Evolutionary conservation across 345 rosid species (phyloP).

Genomic region (Salix arbutifolia): DNA sequence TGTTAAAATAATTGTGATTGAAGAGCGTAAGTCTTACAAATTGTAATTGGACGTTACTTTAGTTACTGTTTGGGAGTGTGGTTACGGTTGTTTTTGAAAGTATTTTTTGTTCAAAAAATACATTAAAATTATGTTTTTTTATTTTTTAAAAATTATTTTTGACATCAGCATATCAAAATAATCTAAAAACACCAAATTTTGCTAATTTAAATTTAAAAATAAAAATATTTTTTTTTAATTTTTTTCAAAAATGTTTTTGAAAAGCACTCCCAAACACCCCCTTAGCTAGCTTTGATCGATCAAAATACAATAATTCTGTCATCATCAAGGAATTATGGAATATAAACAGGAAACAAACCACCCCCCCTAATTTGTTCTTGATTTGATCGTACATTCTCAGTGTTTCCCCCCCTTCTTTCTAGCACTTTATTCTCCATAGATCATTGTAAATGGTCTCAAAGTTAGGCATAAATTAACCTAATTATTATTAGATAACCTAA

Average conservation of each 20-base stretch:
- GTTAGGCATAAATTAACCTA: conserved; percentile 31
- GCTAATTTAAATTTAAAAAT: too few relatives aligned
- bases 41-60: not conserved
- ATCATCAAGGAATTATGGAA: conserved; percentile 13
- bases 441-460: conserved; percentile 31
- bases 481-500: conserved; percentile 4
- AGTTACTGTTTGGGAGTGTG: too few relatives aligned
- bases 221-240: too few relatives aligned
- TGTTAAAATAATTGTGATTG: not conserved
- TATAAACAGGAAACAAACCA: conserved; percentile 5
- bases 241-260: too few relatives aligned
- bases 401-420: not conserved
- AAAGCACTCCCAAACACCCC: too few relatives aligned
- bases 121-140: too few relatives aligned
- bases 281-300: conserved; percentile 5
- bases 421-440: conserved; percentile 41
- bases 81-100: too few relatives aligned
- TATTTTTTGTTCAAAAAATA: too few relatives aligned
- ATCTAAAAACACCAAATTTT: too few relatives aligned
- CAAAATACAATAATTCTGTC: conserved; percentile 1
- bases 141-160: too few relatives aligned
- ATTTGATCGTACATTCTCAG: conserved; percentile 34
- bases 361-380: not conserved
- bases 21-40: not conserved
- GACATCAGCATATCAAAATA: too few relatives aligned